Conservation (phyloP, 257 asterid genomes). For the Gentiana straminea region DNA sequence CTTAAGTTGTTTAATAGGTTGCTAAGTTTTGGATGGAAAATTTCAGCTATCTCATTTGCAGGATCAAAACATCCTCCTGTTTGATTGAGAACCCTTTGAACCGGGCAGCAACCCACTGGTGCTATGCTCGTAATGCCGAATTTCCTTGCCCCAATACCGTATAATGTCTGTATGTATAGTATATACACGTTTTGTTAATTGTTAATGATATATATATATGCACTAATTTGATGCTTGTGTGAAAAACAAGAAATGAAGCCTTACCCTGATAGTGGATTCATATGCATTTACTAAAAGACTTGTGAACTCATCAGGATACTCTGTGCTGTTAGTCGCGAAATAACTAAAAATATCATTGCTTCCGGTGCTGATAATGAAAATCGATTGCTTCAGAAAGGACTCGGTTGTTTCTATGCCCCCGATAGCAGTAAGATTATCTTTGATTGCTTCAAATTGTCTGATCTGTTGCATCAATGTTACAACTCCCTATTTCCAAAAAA, state of each 20-base stretch:
- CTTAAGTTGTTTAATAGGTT: conserved; percentile 27
- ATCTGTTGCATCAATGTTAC: conserved; percentile 55
- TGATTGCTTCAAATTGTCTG: conserved; percentile 32
- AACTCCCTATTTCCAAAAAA: conserved; percentile 25
- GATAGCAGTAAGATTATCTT: conserved; percentile 20
- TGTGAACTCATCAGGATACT: conserved; percentile 22
- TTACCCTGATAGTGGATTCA: conserved; percentile 37
- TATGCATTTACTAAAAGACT: conserved; percentile 30
- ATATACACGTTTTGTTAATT: neutral
- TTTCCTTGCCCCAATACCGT: conserved; percentile 61
- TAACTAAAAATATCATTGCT: conserved; percentile 65
- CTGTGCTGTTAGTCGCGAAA: conserved; percentile 24
- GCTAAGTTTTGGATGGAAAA: conserved; percentile 35
- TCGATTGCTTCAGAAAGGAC: conserved; percentile 26
- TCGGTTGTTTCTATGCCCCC: conserved; percentile 30
- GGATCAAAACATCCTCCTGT: conserved; percentile 44
- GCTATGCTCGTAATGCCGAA: conserved; percentile 60
- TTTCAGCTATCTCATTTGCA: conserved; percentile 35
- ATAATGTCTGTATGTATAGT: conserved; percentile 25
- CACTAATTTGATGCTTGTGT: too few species aligned
- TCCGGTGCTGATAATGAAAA: conserved; percentile 56
- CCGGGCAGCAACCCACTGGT: conserved; percentile 67
- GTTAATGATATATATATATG: neutral
- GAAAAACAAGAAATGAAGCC: neutral
- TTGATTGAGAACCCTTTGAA: conserved; percentile 31